phyloP scores from a whole-genome alignment of 371 early-diverging fungal species.

The Apophysomyces elegans region DNA sequence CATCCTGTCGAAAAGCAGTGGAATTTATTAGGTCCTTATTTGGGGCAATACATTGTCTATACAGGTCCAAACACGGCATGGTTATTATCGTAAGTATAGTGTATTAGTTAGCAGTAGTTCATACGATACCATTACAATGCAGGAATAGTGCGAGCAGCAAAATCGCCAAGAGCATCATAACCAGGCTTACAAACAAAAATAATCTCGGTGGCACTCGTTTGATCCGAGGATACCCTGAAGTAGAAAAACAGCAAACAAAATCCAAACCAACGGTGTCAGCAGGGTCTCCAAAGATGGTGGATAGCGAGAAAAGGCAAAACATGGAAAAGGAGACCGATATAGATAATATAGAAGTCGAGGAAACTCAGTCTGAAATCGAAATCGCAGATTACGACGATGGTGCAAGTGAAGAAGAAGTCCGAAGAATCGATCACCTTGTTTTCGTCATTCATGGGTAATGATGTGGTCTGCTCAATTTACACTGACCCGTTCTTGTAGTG shows the following conservation, averaged over 20 bases:
- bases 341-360: slow-evolving; percentile 7
- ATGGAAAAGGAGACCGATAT: slow-evolving; percentile 5
- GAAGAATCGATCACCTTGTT: slow-evolving; percentile 76
- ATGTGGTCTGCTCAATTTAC: background rate
- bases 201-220: slow-evolving; percentile 73
- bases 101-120: background rate
- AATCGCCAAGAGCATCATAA: slow-evolving; percentile 74
- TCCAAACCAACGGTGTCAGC: slow-evolving; percentile 18
- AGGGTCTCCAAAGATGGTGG: slow-evolving; percentile 10
- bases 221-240: slow-evolving; percentile 78
- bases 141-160: slow-evolving; percentile 60
- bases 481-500: slow-evolving; percentile 39
- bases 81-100: slow-evolving; percentile 61
- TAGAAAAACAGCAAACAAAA: slow-evolving; percentile 50
- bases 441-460: slow-evolving; percentile 80
- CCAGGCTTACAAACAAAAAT: slow-evolving; percentile 64
- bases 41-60: slow-evolving; percentile 77
- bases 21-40: slow-evolving; percentile 77
- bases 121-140: background rate
- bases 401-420: slow-evolving; percentile 61
- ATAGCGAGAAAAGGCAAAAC: slow-evolving; percentile 6
- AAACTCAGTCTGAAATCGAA: slow-evolving; percentile 35
- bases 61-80: slow-evolving; percentile 65
- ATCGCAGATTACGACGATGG: slow-evolving; percentile 66
- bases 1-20: slow-evolving; percentile 60